Evolutionary conservation across 2,329 filamentous ascomycete species (phyloP).

Genomic region (Penicillium sp.): DNA sequence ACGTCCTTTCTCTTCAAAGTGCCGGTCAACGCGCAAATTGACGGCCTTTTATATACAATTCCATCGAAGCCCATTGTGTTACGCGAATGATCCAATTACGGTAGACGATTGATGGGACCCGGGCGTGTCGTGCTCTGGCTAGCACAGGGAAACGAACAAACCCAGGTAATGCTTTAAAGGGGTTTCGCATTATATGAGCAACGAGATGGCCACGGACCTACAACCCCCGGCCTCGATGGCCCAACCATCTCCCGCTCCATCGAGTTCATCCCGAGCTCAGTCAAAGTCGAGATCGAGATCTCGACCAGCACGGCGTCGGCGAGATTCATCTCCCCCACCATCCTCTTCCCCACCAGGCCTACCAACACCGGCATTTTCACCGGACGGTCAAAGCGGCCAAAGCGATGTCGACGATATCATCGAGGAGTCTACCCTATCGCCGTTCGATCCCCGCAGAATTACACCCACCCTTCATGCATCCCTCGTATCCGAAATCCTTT

Average conservation of each 20-base stretch:
- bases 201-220: constrained; percentile 33
- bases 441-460: constrained; percentile 86
- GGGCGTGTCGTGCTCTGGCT: constrained; percentile 23
- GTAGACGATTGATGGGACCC: constrained; percentile 20
- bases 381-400: constrained; percentile 39
- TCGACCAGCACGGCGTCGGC: constrained; percentile 63
- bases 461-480: constrained; percentile 94
- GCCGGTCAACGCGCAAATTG: not conserved
- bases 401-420: constrained; percentile 37
- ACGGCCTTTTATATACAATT: not conserved
- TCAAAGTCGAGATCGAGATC: constrained; percentile 46
- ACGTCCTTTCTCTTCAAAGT: not conserved
- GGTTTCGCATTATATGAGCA: constrained; percentile 5
- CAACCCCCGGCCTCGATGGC: constrained; percentile 58
- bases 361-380: constrained; percentile 45
- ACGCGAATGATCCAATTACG: constrained; percentile 22
- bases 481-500: constrained; percentile 89
- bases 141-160: constrained; percentile 17
- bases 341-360: constrained; percentile 63
- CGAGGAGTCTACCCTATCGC: constrained; percentile 67
- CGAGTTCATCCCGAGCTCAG: constrained; percentile 25
- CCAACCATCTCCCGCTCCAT: constrained; percentile 67
- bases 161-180: constrained; percentile 19
- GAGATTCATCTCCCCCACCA: constrained; percentile 65
- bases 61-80: not conserved